Evolutionary conservation across 2,329 filamentous ascomycete genomes (phyloP).

Genomic region (Fusarium pininemorale): DNA sequence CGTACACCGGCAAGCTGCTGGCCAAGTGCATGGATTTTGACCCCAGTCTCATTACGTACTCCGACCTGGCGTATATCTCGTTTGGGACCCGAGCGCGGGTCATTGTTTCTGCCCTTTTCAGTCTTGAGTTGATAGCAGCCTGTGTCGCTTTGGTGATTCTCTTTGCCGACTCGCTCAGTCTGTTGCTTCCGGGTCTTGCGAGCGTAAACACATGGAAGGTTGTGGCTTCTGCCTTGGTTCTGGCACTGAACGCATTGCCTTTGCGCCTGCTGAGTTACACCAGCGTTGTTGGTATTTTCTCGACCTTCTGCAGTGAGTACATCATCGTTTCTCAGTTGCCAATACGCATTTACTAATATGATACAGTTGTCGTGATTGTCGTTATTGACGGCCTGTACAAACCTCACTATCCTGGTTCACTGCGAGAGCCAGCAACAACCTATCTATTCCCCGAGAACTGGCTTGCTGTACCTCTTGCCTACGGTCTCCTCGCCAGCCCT

Average conservation of each 20-base stretch:
- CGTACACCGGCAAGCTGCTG: slow-evolving; percentile 85
- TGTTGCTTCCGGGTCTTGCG: slow-evolving; percentile 75
- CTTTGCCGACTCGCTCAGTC: slow-evolving; percentile 89
- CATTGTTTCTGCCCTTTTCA: slow-evolving; percentile 86
- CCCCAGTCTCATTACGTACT: slow-evolving; percentile 88
- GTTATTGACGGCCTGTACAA: slow-evolving; percentile 89
- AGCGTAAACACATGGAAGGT: slow-evolving; percentile 83
- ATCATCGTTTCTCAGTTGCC: neutral
- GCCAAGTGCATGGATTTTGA: slow-evolving; percentile 91
- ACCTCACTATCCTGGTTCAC: slow-evolving; percentile 78
- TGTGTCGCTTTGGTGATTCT: slow-evolving; percentile 90
- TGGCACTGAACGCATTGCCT: slow-evolving; percentile 86
- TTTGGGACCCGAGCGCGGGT: slow-evolving; percentile 86
- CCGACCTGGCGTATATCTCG: slow-evolving; percentile 89
- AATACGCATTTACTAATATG: neutral
- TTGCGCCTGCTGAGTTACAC: slow-evolving; percentile 87
- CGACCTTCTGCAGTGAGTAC: slow-evolving; percentile 83
- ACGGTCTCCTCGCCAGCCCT: slow-evolving; percentile 86
- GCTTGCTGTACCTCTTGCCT: slow-evolving; percentile 85
- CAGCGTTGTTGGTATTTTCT: slow-evolving; percentile 91
- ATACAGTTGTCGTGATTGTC: slow-evolving; percentile 80
- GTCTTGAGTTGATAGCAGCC: slow-evolving; percentile 84
- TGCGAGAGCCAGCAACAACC: slow-evolving; percentile 81
- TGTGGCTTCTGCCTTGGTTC: slow-evolving; percentile 78
- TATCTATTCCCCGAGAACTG: slow-evolving; percentile 87